phyloP scores from a whole-genome alignment of 2,329 filamentous ascomycete genomes.

The Venturia nashicola region DNA sequence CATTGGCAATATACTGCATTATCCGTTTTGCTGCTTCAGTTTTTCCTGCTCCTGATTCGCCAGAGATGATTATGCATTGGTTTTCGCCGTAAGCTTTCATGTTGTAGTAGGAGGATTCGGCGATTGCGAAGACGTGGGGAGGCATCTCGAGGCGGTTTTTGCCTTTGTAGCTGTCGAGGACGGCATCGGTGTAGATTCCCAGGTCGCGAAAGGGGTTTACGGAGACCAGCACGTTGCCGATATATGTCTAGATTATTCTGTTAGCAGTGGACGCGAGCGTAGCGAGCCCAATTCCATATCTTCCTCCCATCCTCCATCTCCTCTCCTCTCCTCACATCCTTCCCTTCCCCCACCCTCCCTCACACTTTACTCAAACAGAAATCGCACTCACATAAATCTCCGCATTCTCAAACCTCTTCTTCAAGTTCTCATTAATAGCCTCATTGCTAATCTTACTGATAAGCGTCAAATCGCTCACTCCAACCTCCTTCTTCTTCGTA shows the following conservation, averaged over 20 bases:
- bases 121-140: conserved; percentile 94
- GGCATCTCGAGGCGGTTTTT: conserved; percentile 92
- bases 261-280: conserved; percentile 6
- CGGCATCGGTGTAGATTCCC: conserved; percentile 93
- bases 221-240: conserved; percentile 97
- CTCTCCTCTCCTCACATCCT: no score
- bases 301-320: neutral
- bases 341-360: neutral
- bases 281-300: conserved; percentile 1
- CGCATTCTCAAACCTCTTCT: conserved; percentile 92
- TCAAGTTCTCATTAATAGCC: conserved; percentile 97
- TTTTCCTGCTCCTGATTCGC: conserved; percentile 95
- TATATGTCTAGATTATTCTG: conserved; percentile 60
- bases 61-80: conserved; percentile 98
- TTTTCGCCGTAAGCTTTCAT: conserved; percentile 99
- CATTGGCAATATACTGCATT: conserved; percentile 99
- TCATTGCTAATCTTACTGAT: conserved; percentile 99
- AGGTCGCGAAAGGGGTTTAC: conserved; percentile 97
- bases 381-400: conserved; percentile 69
- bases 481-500: conserved; percentile 98
- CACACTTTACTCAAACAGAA: neutral
- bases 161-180: conserved; percentile 86
- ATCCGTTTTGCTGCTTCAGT: conserved; percentile 97
- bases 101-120: conserved; percentile 95
- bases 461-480: conserved; percentile 91